Base-by-base conservation (phyloP, 1,284 basidiomycete genomes). In the Ceratobasidium theobromae region DNA sequence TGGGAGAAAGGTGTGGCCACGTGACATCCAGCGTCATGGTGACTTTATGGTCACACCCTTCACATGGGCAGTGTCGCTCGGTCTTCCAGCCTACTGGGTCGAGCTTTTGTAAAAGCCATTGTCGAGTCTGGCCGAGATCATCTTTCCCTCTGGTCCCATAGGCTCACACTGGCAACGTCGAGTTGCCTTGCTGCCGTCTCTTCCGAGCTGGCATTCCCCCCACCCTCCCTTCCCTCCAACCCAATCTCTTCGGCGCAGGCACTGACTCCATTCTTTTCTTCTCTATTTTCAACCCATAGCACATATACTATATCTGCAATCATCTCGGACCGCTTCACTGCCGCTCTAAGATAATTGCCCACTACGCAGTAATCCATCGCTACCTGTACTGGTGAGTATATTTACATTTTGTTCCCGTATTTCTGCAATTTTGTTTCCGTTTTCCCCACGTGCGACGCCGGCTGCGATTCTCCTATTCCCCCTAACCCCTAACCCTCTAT, bases 251-350 rank as follows among this genome's bases (percentile, higher is more conserved):
- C 53, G 53, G 52, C 51, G 52, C 65, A 46, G 45, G 45, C 52
- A 55, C 65, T 54, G 45, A 55, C 53, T 54, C 38, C 60, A 57
- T 23, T 43, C 52, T 49, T 51, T 62, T 40, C 46, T 33, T 62
- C 57, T 62, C 14, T 38, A 53, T 53, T 3, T 16, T n/a, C 23
- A 30, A 12, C 33, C 58, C 12, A 33, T 27, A 48, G 54, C 52
- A 52, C 43, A 30, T 23, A 38, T 21, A 33, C 54, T 27, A 51
- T 49, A 45, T 45, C 40, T 18, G 27, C 43, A 30, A 46, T 46
- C 35, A 16, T 51, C 57, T 46, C 46, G 57, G 57, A 62, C 57
- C 57, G 57, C 57, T 62, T 62, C 32, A 62, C 57, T 62, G 57
- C 57, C 51, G 57, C 57, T 62, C 57, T 62, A 38, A 46, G 57